Base-by-base conservation (phyloP, 1,284 basidiomycete genomes). In the Cronartium ribicola region DNA sequence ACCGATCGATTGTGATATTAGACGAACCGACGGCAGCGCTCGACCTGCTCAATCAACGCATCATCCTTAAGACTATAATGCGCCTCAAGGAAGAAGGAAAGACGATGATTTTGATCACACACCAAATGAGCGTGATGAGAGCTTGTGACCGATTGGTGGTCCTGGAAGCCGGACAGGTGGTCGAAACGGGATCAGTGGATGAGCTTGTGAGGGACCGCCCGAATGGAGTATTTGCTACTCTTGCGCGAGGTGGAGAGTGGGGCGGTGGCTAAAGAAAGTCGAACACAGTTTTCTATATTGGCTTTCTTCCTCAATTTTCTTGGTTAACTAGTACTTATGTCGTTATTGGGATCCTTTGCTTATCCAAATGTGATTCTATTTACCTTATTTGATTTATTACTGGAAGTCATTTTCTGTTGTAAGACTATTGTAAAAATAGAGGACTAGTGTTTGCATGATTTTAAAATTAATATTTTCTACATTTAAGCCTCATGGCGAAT, bases 11-110 rank as follows among this genome's bases (percentile, higher is more conserved):
- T 63, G 61, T 81, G 20, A 74, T 81, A 43, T 77, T 81, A n/a
- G 96, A 98, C 80, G 96, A 98, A 84, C 91, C 92, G 0, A 98
- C 94, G 5, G 96, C 93, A 0, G 94, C 95, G 5, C 86, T 98
- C 72, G 96, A 98, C 82, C 87, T 89, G 17, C 90, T 90, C 0
- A 91, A 92, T 3, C 89, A 94, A 20, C 84, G 91, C 41, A 86
- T 93, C 55, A 92, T 98, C 7, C 92, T 92, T 77, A 89, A 92
- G 76, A 92, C 92, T 0, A 86, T 98, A 82, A 90, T 90, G 79
- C 82, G 82, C 17, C 94, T 92, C 90, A 85, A 92, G n/a, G 82
- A 81, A 29, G 78, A 78, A 22, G 89, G 91, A 81, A 88, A 87
- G 79, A 96, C 94, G 0, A 98, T 94, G 0, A 89, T 99, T 79